Base-by-base conservation (phyloP, 441 rosid species). In the Brassica hybrid region DNA sequence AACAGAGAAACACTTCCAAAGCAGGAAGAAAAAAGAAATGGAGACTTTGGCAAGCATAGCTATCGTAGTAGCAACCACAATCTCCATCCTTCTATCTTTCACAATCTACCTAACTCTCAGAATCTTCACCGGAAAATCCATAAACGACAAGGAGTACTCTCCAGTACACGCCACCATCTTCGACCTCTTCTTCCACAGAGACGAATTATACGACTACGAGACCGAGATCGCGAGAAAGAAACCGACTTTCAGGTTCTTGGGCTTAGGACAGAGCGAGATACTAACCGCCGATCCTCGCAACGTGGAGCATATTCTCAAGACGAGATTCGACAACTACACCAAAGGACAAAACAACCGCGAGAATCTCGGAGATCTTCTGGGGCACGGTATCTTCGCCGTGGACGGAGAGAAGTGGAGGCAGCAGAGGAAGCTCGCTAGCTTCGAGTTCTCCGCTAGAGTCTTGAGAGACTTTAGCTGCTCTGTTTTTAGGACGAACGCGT, bases 341-440 rank as follows among this genome's bases (percentile, higher is more conserved):
- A 94, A 88, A 69, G 97, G 97, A 10, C 38, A 14, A 7, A 14
- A 27, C 30, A 73, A 80, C 67, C 76, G 68, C 10, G 81, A 76
- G 43, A 72, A 87, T 0, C 0, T 72, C 1, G 57, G 21, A 0
- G 92, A 92, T 50, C 84, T 94, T 69, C 65, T 92, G 3, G 98
- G 98, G 27, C 81, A 86, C 30, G 97, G 98, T 41, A 90, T 94
- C 3, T 94, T 90, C n/a, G 78, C 77, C 6, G 94, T 82, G 30
- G 94, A 94, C 65, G 97, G 97, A 9, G 91, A 88, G 3, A 87
- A 85, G 75, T 92, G 97, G 98, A 83, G 76, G 76, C 90, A 94
- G 38, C 96, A 92, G 83, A 83, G 97, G 79, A 94, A 94, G 87
- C 86, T 90, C 5, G 89, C 95, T 0, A 94, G 97, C 78, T 84